Conservation (phyloP, 2,329 filamentous ascomycete species). For the Canariomyces notabilis region DNA sequence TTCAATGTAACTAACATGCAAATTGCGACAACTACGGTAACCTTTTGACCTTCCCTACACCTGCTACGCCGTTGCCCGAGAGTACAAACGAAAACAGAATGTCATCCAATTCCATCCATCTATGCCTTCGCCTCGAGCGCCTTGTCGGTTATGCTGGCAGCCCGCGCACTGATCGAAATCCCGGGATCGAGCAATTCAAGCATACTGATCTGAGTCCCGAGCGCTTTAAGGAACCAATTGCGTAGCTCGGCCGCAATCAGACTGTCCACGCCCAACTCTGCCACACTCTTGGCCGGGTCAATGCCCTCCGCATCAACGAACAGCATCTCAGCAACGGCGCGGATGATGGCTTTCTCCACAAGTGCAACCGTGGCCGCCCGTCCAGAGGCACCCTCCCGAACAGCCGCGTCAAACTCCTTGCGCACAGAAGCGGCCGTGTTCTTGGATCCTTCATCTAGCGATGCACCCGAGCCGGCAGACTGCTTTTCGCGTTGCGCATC, state of each 20-base stretch:
- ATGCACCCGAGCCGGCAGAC: not conserved
- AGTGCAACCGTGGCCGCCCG: slow-evolving; percentile 6
- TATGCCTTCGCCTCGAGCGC: not conserved
- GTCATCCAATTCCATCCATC: not conserved
- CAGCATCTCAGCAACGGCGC: slow-evolving; percentile 21
- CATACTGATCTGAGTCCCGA: slow-evolving; percentile 21
- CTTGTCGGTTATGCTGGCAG: slow-evolving; percentile 1
- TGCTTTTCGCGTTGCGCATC: slow-evolving; percentile 24
- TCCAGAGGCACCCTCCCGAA: slow-evolving; percentile 5
- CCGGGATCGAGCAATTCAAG: slow-evolving; percentile 9
- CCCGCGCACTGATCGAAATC: not conserved
- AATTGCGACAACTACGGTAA: too few species aligned
- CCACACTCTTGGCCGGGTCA: slow-evolving; percentile 18
- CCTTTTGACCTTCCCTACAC: too few species aligned
- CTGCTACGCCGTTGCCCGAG: too few species aligned
- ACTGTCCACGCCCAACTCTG: slow-evolving; percentile 27
- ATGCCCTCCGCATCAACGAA: slow-evolving; percentile 22
- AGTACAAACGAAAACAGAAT: not conserved
- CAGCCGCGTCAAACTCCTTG: not conserved
- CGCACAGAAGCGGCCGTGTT: slow-evolving; percentile 6
- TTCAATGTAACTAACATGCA: too few species aligned
- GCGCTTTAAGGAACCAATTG: slow-evolving; percentile 25
- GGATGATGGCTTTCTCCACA: slow-evolving; percentile 10
- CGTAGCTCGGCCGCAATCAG: slow-evolving; percentile 29
- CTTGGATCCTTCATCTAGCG: not conserved